phyloP scores from a whole-genome alignment of 352 stramenopile genomes.

The Phytophthora europaea region DNA sequence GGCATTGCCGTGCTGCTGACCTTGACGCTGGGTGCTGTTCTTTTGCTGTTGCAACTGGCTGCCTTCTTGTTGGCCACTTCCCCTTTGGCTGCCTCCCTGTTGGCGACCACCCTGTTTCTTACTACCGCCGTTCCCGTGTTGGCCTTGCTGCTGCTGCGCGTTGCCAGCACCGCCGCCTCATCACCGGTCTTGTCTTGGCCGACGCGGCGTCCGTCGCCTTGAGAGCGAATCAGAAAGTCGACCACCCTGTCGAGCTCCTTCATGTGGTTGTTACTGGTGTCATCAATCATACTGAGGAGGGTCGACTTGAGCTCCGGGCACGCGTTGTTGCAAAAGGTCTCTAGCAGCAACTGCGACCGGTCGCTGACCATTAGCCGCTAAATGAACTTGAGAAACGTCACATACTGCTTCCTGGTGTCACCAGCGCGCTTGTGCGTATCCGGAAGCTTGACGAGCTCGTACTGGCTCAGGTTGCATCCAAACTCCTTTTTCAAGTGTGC shows the following conservation, averaged over 20 bases:
- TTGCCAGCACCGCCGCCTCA: too few relatives aligned
- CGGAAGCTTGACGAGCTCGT: conserved; percentile 3
- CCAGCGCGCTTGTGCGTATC: conserved; percentile 9
- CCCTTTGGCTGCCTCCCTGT: too few relatives aligned
- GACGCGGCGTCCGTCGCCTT: too few relatives aligned
- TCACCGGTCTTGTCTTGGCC: too few relatives aligned
- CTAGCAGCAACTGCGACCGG: conserved; percentile 4
- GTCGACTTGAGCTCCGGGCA: conserved; percentile 17
- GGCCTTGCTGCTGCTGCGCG: too few relatives aligned
- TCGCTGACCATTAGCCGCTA: conserved; percentile 13
- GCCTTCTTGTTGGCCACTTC: too few relatives aligned
- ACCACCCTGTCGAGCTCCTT: conserved; percentile 8
- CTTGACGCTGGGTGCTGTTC: too few relatives aligned
- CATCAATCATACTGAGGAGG: conserved; percentile 8
- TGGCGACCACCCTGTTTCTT: too few relatives aligned
- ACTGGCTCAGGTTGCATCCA: conserved; percentile 16
- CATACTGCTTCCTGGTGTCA: conserved; percentile 9
- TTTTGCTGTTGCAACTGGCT: too few relatives aligned
- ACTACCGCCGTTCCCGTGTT: too few relatives aligned
- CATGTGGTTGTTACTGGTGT: not conserved
- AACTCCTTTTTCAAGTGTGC: conserved; percentile 12
- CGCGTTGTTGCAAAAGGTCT: conserved; percentile 12
- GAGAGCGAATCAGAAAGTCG: not conserved
- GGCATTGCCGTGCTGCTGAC: too few relatives aligned
- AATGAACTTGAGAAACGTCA: conserved; percentile 16